These are phyloP conservation scores for Dimargaris cristalligena DNA, from an alignment of 192 early-diverging fungal genomes.

Conservation along the genomic window DNA sequence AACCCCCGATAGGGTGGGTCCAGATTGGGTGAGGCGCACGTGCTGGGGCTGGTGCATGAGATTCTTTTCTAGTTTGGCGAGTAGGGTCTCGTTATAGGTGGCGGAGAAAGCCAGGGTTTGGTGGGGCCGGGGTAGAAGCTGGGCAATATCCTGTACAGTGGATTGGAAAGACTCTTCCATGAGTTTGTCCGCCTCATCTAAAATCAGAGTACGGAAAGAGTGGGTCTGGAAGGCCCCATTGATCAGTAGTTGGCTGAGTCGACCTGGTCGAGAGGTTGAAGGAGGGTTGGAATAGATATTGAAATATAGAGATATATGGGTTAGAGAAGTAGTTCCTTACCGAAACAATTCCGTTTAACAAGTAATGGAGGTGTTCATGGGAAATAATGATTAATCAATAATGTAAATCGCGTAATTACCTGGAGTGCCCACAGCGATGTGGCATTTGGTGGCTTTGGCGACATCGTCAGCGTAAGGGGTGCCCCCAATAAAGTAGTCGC, in stretches of 20 bases:
- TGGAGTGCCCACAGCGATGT: slow-evolving; percentile 35
- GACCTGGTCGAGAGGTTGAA: too few relatives aligned
- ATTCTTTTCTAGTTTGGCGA: slow-evolving; percentile 17
- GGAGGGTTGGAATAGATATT: too few relatives aligned
- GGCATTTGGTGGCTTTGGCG: slow-evolving; percentile 25
- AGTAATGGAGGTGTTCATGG: too few relatives aligned
- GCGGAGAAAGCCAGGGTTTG: slow-evolving; percentile 43
- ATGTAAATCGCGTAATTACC: too few relatives aligned
- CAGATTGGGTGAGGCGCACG: slow-evolving; percentile 26
- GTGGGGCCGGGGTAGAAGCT: slow-evolving; percentile 8
- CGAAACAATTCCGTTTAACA: too few relatives aligned
- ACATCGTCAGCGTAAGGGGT: slow-evolving; percentile 27
- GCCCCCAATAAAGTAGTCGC: slow-evolving; percentile 32
- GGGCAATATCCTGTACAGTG: slow-evolving; percentile 14
- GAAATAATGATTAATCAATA: too few relatives aligned
- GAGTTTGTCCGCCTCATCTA: slow-evolving; percentile 47
- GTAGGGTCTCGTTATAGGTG: slow-evolving; percentile 31
- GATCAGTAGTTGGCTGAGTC: slow-evolving; percentile 26
- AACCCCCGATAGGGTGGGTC: slow-evolving; percentile 29
- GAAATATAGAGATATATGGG: too few relatives aligned
- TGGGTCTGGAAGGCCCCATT: slow-evolving; percentile 19
- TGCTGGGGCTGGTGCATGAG: slow-evolving; percentile 30
- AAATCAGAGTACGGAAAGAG: slow-evolving; percentile 27
- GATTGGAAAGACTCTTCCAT: slow-evolving; percentile 31
- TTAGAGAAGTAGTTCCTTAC: too few relatives aligned